phyloP scores from a whole-genome alignment of 2,329 filamentous ascomycete genomes.

The Chrysosporium keratinophilum region DNA sequence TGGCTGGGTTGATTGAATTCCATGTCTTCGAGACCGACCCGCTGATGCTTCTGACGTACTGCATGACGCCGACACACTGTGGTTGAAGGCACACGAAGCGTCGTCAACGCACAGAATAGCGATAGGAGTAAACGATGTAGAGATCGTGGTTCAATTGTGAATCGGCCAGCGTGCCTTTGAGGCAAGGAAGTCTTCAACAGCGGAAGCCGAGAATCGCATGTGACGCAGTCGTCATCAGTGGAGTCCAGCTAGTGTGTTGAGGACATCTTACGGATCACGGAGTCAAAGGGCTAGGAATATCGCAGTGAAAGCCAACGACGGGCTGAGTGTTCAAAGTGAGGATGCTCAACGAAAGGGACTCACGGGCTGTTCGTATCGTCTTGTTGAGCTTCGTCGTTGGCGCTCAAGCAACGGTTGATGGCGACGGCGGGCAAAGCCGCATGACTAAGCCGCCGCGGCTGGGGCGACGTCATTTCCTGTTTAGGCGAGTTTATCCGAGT shows the following conservation, averaged over 20 bases:
- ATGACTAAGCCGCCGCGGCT: not conserved
- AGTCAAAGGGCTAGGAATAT: not conserved
- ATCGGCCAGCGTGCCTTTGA: not conserved
- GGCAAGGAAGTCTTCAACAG: not conserved
- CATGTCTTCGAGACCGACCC: slow-evolving; percentile 96
- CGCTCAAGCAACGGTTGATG: not conserved
- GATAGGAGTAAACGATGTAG: not conserved
- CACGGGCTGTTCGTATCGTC: not conserved
- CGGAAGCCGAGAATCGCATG: not conserved
- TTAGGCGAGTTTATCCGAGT: not conserved
- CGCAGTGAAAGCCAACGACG: not conserved
- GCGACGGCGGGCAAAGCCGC: not conserved
- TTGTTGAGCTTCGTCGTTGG: not conserved
- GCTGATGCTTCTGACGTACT: slow-evolving; percentile 93
- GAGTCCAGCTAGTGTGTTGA: no score
- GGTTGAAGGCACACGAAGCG: not conserved
- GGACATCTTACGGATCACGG: not conserved
- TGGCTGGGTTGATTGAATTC: slow-evolving; percentile 98
- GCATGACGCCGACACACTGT: slow-evolving; percentile 51
- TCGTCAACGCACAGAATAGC: not conserved
- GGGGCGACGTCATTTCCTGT: not conserved
- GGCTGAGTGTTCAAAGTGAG: not conserved
- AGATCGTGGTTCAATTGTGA: not conserved
- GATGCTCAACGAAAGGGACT: slow-evolving; percentile 9
- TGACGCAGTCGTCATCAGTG: not conserved